A percentile compares a stretch with the other conserved stretches of the same genome.
Conservation (phyloP, 192 early-diverging fungal genomes). For the Allomyces macrogynus region DNA sequence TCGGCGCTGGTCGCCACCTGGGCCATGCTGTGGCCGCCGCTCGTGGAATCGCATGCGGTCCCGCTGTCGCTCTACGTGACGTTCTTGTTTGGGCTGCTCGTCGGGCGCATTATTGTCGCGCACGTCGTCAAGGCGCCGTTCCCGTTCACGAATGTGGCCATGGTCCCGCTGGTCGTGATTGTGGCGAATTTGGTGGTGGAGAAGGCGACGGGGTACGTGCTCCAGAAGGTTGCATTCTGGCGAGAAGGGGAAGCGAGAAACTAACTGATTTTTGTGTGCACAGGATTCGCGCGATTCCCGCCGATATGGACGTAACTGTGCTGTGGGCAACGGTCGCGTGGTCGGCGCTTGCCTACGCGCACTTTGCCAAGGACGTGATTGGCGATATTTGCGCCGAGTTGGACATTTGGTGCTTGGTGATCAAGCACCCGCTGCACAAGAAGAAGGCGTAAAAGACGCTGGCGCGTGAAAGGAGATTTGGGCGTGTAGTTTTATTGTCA, state of each 20-base stretch:
- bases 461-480: no score
- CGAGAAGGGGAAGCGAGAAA: no score
- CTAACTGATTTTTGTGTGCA: no score
- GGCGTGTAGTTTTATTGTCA: no score
- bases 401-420: conserved; percentile 59
- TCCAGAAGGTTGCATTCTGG: no score
- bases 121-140: conserved; percentile 69
- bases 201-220: no score
- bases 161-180: conserved; percentile 30
- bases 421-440: conserved; percentile 34
- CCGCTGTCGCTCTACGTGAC: conserved; percentile 45
- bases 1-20: conserved; percentile 30
- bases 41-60: conserved; percentile 44
- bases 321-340: conserved; percentile 35
- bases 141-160: conserved; percentile 47
- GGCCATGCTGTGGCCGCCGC: conserved; percentile 41
- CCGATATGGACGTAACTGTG: no score
- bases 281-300: no score
- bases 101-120: conserved; percentile 65
- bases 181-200: no score
- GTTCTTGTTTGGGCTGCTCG: conserved; percentile 59
- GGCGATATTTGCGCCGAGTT: conserved; percentile 50
- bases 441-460: conserved; percentile 3
- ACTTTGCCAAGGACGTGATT: conserved; percentile 50
- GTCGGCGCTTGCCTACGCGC: conserved; percentile 38